Evolutionary conservation across 805 yeast species (phyloP), one percentile per base, ranked within the genome.

Genomic region (Debaryomyces tyrocola): DNA sequence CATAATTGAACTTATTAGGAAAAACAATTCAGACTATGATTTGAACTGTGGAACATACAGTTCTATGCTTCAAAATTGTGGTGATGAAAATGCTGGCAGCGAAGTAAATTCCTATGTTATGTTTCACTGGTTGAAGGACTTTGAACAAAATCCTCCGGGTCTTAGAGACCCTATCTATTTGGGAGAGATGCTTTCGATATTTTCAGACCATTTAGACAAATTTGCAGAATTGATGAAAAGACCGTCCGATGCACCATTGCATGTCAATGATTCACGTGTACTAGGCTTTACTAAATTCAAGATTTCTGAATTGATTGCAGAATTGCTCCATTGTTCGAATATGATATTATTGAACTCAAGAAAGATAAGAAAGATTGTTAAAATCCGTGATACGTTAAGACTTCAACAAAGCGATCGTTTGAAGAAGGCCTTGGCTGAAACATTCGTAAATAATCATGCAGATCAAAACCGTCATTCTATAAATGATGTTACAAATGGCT

Each of bases 11-110:
- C 80, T 94, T 36, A 94, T 94, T 47, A 80, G 99, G 59, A 94
- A 94, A 63, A 94, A 94, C 63, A 94, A 94, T 61, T 89, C 97
- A 0, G 99, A 94, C 64, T 94, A 94, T 66, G 99, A 94, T 67
- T 77, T 82, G 40, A 86, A 88, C 40, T 95, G 96, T 48, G 95
- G 95, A 18, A 70, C 87, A 56, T 85, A 83, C 64, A 84, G 88
- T 37, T 83, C 96, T 1, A 65, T 87, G 51, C 51, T 63, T 21
- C 64, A 59, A 8, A 57, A 50, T 20, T 58, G 56, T 8, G 18
- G 14, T 5, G 20, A 17, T 14, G 66, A 57, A 14, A 64, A 58
- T 20, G 67, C 63, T 8, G 51, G 67, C 0, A 63, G 70, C 2
- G 78, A 73, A 50, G 63, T 70, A n/a, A 73, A 66, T 47, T 63